Evolutionary conservation across 2,329 filamentous ascomycete genomes (phyloP), one percentile per base, ranked within the genome.

Genomic region (Didymella lethalis): DNA sequence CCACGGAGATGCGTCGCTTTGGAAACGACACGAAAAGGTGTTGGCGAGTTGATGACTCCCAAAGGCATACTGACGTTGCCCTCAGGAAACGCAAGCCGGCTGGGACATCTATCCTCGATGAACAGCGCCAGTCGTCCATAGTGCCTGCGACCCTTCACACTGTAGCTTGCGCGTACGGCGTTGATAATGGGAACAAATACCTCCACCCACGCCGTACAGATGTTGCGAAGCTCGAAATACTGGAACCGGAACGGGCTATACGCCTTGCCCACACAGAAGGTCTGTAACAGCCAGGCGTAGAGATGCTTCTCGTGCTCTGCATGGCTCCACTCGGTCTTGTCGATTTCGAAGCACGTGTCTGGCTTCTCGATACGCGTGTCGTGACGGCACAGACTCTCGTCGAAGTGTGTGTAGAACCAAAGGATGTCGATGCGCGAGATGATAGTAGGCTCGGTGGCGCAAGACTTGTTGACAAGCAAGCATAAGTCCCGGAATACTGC

Each of bases 71-170:
- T 44, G 1, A 73, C 54, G 41, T 74, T 76, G 31, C 54, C 62
- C n/a, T 70, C 64, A 2, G 73, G 73, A 48, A 76, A 76, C 2
- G 73, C 72, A 2, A 75, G 55, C 5, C 66, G 64, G 48, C 71
- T 74, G 7, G 73, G 73, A 25, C 55, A 52, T 8, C 59, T 50
- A 2, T 62, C 54, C 48, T 77, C 74, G 36, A 77, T 64, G 54
- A 73, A 75, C 11, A 61, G 60, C 8, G 74, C 74, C 16, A 76
- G 63, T 2, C 69, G 67, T 3, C 74, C 74, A 48, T 77, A 76
- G 54, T 72, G 57, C 7, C 59, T 55, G 2, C 72, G 62, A 4
- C 74, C 73, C 6, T 60, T 64, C 12, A 65, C 29, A 34, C 67
- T 63, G 54, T 77, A 76, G 3, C 68, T 68, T 5, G 69, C 59